Evolutionary conservation across 192 early-diverging fungal genomes (phyloP).

Genomic region (Coemansia sp.): DNA sequence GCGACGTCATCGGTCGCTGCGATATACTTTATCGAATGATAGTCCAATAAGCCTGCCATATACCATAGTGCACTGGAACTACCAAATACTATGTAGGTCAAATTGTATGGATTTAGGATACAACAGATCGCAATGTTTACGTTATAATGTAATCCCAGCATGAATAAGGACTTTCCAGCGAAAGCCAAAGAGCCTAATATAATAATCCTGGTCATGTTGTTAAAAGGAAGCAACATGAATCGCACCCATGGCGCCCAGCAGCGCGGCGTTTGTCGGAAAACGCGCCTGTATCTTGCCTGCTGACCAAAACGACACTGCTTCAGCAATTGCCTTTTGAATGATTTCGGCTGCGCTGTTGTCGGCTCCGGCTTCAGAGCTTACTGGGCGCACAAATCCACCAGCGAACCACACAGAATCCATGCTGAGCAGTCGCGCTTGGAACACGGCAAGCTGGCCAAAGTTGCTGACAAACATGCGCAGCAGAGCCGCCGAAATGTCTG

Average conservation of each 20-base stretch:
- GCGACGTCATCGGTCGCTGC: no score
- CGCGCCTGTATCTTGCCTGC: slow-evolving; percentile 13
- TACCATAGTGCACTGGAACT: no score
- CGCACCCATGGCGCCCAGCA: slow-evolving; percentile 41
- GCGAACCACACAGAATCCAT: slow-evolving; percentile 32
- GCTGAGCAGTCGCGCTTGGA: slow-evolving; percentile 32
- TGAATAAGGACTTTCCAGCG: no score
- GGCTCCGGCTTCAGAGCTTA: background rate
- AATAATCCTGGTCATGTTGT: no score
- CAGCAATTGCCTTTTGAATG: slow-evolving; percentile 8
- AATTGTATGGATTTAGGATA: no score
- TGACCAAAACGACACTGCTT: slow-evolving; percentile 45
- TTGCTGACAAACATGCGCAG: slow-evolving; percentile 46
- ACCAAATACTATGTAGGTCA: no score
- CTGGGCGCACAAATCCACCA: slow-evolving; percentile 30
- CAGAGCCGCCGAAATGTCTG: slow-evolving; percentile 35
- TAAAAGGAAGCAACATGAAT: background rate
- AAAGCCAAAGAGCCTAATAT: no score
- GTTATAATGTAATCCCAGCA: no score
- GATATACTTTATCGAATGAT: no score
- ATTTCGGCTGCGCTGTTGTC: slow-evolving; percentile 1
- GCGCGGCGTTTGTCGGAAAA: slow-evolving; percentile 21
- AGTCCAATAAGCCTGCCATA: no score
- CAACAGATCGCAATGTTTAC: no score
- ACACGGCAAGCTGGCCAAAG: slow-evolving; percentile 44